phyloP scores from a whole-genome alignment of 1,139 yeast species.

The Kodamaea plutei region DNA sequence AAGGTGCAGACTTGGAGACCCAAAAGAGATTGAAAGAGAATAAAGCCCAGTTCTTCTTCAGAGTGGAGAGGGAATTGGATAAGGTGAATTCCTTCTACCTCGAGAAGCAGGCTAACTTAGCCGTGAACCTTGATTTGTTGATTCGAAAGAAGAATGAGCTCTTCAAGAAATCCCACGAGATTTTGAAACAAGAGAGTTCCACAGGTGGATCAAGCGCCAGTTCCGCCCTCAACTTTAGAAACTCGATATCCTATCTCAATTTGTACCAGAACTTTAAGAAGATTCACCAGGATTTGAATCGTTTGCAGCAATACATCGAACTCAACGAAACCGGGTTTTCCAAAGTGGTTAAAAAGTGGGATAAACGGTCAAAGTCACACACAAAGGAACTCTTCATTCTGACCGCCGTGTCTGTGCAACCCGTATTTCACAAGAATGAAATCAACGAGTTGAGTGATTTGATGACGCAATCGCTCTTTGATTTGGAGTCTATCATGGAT shows the following conservation, averaged over 20 bases:
- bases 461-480: constrained; percentile 72
- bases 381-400: constrained; percentile 88
- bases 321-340: constrained; percentile 93
- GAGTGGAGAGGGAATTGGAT: constrained; percentile 88
- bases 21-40: constrained; percentile 77
- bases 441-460: constrained; percentile 81
- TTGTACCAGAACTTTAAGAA: constrained; percentile 86
- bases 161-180: constrained; percentile 35
- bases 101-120: constrained; percentile 84
- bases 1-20: constrained; percentile 19
- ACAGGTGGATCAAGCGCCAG: constrained; percentile 6
- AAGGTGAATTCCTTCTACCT: constrained; percentile 87
- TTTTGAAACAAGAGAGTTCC: constrained; percentile 13
- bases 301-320: constrained; percentile 89
- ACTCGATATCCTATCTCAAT: constrained; percentile 42
- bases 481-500: constrained; percentile 80
- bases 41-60: constrained; percentile 89
- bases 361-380: constrained; percentile 89
- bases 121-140: constrained; percentile 72
- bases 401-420: constrained; percentile 94
- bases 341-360: constrained; percentile 96
- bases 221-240: constrained; percentile 29
- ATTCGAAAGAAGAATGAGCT: constrained; percentile 66
- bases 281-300: constrained; percentile 80
- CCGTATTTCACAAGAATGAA: constrained; percentile 88